phyloP scores from a whole-genome alignment of 2,329 filamentous ascomycete genomes.

The Fusarium newnesense region DNA sequence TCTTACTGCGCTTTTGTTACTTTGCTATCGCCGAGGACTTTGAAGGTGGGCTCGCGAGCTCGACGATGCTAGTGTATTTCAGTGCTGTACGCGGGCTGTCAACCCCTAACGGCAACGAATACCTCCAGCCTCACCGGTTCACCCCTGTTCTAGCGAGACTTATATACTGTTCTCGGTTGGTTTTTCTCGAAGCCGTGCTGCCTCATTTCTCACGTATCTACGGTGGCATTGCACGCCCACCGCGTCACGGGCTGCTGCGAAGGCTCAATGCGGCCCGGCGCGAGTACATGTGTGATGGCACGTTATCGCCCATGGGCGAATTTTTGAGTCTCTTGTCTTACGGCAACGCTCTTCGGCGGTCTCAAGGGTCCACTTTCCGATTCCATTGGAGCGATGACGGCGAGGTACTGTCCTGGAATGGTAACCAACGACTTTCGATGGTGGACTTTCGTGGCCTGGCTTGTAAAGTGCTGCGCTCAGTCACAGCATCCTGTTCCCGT shows the following conservation, averaged over 20 bases:
- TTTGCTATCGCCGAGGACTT: too few species aligned
- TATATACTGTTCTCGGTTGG: neutral
- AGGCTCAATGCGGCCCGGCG: neutral
- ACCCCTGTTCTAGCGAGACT: neutral
- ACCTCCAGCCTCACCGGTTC: neutral
- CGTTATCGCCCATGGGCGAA: neutral
- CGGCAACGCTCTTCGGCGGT: neutral
- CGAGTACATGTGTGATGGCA: neutral
- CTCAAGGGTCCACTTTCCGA: neutral
- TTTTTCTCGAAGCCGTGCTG: neutral
- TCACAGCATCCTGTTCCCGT: neutral
- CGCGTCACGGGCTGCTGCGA: neutral
- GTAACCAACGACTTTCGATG: neutral
- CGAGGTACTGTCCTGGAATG: neutral
- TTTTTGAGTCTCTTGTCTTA: neutral
- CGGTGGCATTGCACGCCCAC: neutral
- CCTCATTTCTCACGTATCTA: neutral
- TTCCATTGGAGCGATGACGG: neutral
- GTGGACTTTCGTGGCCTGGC: neutral
- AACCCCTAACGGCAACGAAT: neutral
- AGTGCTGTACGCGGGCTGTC: too few species aligned
- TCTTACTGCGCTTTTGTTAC: too few species aligned
- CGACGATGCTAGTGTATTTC: too few species aligned
- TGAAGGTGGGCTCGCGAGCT: too few species aligned
- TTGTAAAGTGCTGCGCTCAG: neutral